Evolutionary conservation across 148 eudicot species (phyloP), one percentile per base, ranked within the genome.

Genomic region (Cornus florida): DNA sequence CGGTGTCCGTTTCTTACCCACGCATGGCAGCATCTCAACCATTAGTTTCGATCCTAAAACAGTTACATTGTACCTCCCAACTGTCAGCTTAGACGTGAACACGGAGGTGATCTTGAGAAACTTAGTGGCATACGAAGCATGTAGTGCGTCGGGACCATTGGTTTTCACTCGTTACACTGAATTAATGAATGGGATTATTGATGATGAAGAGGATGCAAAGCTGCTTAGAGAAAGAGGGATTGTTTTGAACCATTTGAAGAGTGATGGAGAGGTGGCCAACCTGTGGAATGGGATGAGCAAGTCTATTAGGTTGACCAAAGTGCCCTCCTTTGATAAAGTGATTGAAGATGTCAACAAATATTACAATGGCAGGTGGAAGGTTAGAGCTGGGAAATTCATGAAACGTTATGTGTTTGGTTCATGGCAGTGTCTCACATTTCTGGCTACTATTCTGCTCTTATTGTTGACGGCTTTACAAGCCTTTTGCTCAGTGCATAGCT

Each of bases 111-210:
- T 86, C 2, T 35, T 86, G 10, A 64, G 89, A 75, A 86, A 86
- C 80, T 19, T 67, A 35, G 8, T 67, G 0, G 68, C 87, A 20
- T 82, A 85, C 11, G 87, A 85, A 72, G 85, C 85, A 10, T 65
- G 24, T 31, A 80, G 74, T 17, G 10, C 79, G 11, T 14, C 80
- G 0, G 78, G 80, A 10, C 78, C 82, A 0, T 28, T 59, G 35
- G 74, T 79, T 20, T 73, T 85, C 32, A 83, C 85, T 70, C 81
- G 83, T 16, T 85, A 85, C 78, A 81, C 88, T 0, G 85, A 86
- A 81, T 67, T 86, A 23, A 82, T 86, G 88, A 82, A 86, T 19
- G 88, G 88, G 39, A 82, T 86, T 57, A 83, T 86, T 5, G 85
- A 86, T 71, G 70, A 79, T 0, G 5, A 46, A 2, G 73, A 86